A percentile compares a stretch with the other conserved stretches of the same genome.
phyloP scores from a whole-genome alignment of 306 rosid genomes.

The Dicorynia guianensis region DNA sequence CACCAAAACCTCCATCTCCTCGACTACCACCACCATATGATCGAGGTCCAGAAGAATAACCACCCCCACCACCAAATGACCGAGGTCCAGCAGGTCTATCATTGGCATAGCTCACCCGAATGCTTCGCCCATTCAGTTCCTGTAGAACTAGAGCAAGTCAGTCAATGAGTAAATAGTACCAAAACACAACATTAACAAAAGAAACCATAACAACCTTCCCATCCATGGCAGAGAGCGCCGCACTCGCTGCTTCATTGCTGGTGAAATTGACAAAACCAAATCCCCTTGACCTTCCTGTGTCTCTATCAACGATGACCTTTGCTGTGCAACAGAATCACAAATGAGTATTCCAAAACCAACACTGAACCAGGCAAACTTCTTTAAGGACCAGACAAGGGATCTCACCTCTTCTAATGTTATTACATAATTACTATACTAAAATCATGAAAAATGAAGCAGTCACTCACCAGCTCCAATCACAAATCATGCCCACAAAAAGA shows the following conservation, averaged over 20 bases:
- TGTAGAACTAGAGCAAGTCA: slow-evolving; percentile 41
- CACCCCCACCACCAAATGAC: not conserved
- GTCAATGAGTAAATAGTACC: not conserved
- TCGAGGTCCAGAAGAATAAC: slow-evolving; percentile 41
- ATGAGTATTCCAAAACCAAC: slow-evolving; percentile 16
- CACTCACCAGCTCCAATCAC: slow-evolving; percentile 16
- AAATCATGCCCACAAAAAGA: slow-evolving; percentile 1
- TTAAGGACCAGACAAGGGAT: not conserved
- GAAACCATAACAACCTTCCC: slow-evolving; percentile 68
- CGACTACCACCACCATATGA: slow-evolving; percentile 19
- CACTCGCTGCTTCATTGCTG: slow-evolving; percentile 49
- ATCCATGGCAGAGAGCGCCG: slow-evolving; percentile 78
- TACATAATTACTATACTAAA: not conserved
- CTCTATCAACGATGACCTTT: slow-evolving; percentile 74
- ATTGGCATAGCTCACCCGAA: slow-evolving; percentile 70
- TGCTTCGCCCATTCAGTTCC: slow-evolving; percentile 73
- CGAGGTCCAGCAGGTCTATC: slow-evolving; percentile 56
- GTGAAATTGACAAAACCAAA: slow-evolving; percentile 73
- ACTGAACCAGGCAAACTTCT: not conserved
- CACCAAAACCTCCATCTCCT: slow-evolving; percentile 49
- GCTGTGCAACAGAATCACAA: slow-evolving; percentile 53
- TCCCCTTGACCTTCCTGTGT: slow-evolving; percentile 78
- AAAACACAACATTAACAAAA: not conserved
- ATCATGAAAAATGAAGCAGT: slow-evolving; percentile 8
- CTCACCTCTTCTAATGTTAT: not conserved